Percentiles rank a stretch among this genome's conserved stretches.
phyloP scores from a whole-genome alignment of 2,329 filamentous ascomycete genomes.

The Ophiocordyceps sinensis region DNA sequence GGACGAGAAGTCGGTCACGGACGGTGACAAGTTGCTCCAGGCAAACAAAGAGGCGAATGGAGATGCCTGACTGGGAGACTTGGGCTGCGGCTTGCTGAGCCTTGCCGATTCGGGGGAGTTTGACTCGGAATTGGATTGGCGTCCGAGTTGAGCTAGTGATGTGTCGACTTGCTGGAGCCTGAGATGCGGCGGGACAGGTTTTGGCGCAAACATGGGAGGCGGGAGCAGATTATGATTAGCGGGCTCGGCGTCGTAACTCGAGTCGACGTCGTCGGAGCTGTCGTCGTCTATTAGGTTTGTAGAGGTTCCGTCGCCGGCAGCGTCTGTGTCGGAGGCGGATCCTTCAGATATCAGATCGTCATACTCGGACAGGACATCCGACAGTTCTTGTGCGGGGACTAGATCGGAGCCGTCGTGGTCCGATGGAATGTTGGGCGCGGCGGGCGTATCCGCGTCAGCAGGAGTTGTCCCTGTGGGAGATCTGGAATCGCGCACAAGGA shows the following conservation, averaged over 20 bases:
- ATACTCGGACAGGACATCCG: slow-evolving; percentile 28
- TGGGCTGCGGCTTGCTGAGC: slow-evolving; percentile 40
- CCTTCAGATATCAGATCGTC: slow-evolving; percentile 26
- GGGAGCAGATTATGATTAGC: slow-evolving; percentile 25
- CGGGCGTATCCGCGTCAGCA: slow-evolving; percentile 7
- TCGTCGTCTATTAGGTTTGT: slow-evolving; percentile 12
- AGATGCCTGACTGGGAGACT: slow-evolving; percentile 33
- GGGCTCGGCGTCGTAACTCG: slow-evolving; percentile 4
- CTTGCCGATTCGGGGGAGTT: slow-evolving; percentile 14
- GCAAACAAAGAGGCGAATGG: slow-evolving; percentile 38
- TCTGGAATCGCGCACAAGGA: slow-evolving; percentile 6
- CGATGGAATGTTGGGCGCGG: slow-evolving; percentile 23
- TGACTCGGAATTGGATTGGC: slow-evolving; percentile 8
- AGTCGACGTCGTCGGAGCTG: slow-evolving; percentile 10
- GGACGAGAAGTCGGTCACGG: slow-evolving; percentile 36
- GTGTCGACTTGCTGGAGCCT: slow-evolving; percentile 29
- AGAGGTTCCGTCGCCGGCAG: slow-evolving; percentile 11
- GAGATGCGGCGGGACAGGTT: slow-evolving; percentile 37
- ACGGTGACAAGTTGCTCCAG: slow-evolving; percentile 33
- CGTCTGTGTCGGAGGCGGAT: slow-evolving; percentile 12
- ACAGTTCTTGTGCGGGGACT: slow-evolving; percentile 20
- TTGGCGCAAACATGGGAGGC: slow-evolving; percentile 32
- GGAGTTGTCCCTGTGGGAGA: slow-evolving; percentile 10
- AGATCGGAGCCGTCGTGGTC: slow-evolving; percentile 22
- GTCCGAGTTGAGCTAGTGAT: slow-evolving; percentile 12